These are phyloP conservation scores for Macrocystidia cucumis DNA, from an alignment of 1,284 basidiomycete species.

Conservation along the genomic window DNA sequence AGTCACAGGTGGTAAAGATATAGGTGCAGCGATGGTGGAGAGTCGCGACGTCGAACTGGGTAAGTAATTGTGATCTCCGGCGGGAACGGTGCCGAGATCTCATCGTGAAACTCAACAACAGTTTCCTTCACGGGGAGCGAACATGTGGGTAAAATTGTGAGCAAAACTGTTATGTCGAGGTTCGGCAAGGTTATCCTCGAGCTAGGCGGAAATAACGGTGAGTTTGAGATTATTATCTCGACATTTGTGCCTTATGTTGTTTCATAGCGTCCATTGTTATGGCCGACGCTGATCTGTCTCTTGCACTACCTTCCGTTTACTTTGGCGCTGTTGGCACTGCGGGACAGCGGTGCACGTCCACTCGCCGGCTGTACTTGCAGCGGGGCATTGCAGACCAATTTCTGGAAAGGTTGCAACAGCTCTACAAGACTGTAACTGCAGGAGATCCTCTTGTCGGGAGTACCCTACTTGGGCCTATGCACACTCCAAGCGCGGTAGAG, in stretches of 20 bases:
- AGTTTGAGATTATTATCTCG: slow-evolving; percentile 10
- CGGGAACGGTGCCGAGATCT: slow-evolving; percentile 5
- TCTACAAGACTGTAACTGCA: slow-evolving; percentile 63
- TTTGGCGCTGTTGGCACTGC: slow-evolving; percentile 95
- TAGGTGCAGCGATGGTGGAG: slow-evolving; percentile 74
- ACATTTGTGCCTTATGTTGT: slow-evolving; percentile 9
- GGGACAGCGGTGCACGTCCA: slow-evolving; percentile 93
- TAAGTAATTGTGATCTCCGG: slow-evolving; percentile 20
- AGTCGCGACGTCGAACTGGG: slow-evolving; percentile 72
- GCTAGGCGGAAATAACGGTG: slow-evolving; percentile 93
- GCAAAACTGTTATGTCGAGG: slow-evolving; percentile 69
- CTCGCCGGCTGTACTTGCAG: slow-evolving; percentile 86
- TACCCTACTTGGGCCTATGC: slow-evolving; percentile 86
- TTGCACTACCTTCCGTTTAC: slow-evolving; percentile 85
- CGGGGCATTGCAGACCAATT: slow-evolving; percentile 71
- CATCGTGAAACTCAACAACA: slow-evolving; percentile 14
- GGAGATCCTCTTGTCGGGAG: slow-evolving; percentile 74
- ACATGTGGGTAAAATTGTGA: slow-evolving; percentile 77
- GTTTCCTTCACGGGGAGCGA: slow-evolving; percentile 96
- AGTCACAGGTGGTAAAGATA: slow-evolving; percentile 77
- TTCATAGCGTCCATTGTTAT: slow-evolving; percentile 79
- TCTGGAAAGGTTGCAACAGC: slow-evolving; percentile 63
- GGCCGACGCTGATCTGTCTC: slow-evolving; percentile 85
- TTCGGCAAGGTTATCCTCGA: slow-evolving; percentile 87
- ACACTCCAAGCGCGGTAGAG: slow-evolving; percentile 61